Evolutionary conservation across 371 early-diverging fungal genomes (phyloP).

Genomic region (Rhizopus delemar): DNA sequence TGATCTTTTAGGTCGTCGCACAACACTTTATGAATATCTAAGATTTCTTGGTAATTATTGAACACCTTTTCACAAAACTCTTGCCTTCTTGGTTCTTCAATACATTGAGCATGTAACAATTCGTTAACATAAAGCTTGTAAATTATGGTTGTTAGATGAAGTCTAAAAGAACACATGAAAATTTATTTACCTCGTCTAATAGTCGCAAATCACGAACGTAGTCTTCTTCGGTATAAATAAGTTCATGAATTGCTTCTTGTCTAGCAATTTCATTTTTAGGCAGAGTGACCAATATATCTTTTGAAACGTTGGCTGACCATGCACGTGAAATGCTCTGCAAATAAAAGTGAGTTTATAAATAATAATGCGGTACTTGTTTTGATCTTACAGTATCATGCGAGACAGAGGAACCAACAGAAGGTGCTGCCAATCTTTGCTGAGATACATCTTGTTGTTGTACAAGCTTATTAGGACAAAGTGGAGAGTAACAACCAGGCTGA

Average conservation of each 20-base stretch:
- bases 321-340: slow-evolving; percentile 49
- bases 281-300: slow-evolving; percentile 71
- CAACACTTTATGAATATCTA: slow-evolving; percentile 70
- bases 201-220: slow-evolving; percentile 78
- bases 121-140: slow-evolving; percentile 27
- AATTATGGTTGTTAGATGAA: not conserved
- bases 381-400: slow-evolving; percentile 46
- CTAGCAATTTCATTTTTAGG: slow-evolving; percentile 80
- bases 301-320: slow-evolving; percentile 76
- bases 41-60: slow-evolving; percentile 76
- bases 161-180: not conserved
- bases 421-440: slow-evolving; percentile 12
- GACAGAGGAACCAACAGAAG: slow-evolving; percentile 33
- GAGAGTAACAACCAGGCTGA: slow-evolving; percentile 44
- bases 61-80: slow-evolving; percentile 79
- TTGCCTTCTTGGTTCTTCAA: slow-evolving; percentile 61
- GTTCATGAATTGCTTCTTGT: slow-evolving; percentile 92
- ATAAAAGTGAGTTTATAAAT: not conserved
- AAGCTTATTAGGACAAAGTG: slow-evolving; percentile 40
- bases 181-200: slow-evolving; percentile 34
- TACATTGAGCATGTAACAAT: slow-evolving; percentile 40
- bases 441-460: slow-evolving; percentile 6
- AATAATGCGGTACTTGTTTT: not conserved
- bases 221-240: slow-evolving; percentile 89
- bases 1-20: slow-evolving; percentile 69